Base-by-base conservation (phyloP, 495 filamentous ascomycete genomes). In the Tetracladium setigerum region DNA sequence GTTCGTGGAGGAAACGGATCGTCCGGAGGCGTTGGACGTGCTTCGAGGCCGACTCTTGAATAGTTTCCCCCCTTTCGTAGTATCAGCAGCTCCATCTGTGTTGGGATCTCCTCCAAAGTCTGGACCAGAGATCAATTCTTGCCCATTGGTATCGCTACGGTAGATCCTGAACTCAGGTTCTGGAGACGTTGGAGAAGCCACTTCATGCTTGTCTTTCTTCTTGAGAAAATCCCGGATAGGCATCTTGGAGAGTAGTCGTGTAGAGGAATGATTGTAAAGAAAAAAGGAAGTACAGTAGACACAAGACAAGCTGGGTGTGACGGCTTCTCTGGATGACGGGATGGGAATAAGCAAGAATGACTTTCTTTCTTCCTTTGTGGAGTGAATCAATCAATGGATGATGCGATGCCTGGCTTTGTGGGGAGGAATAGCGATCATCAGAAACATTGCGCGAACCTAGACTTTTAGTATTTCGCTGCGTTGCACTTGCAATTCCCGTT, bases 161-260 rank as follows among this genome's bases (percentile, higher is more conserved):
- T 94, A 73, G 71, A 97, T 86, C 48, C 73, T 89, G 68, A 96
- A 85, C 58, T 84, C 79, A 46, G 87, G 86, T 44, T 22, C 38
- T 9, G 50, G 35, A 37, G 31, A 16, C 7, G 27, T 34, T 30
- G 43, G 50, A 12, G 50, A 14, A 8, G 41, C 38, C 7, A 48
- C 38, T 7, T 27, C 22, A 7, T 27, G 22, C 48, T 55, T 55
- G 14, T 61, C 47, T 41, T 57, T 56, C 58, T 57, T 61, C 53
- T 54, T 60, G 2, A 61, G 45, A 8, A 61, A 13, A 44, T 57
- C 53, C 35, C 39, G 46, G 14, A 59, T 24, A 43, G 52, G 52
- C 56, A 59, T 59, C 4, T 41, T 54, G 35, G 15, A 7, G 3
- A 27, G 7, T 27, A 27, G 7, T 27, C 3, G 34, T 36, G 34